A percentile compares a stretch with the other conserved stretches of the same genome.
phyloP scores from a whole-genome alignment of 257 asterid genomes.

The Catharanthus roseus region DNA sequence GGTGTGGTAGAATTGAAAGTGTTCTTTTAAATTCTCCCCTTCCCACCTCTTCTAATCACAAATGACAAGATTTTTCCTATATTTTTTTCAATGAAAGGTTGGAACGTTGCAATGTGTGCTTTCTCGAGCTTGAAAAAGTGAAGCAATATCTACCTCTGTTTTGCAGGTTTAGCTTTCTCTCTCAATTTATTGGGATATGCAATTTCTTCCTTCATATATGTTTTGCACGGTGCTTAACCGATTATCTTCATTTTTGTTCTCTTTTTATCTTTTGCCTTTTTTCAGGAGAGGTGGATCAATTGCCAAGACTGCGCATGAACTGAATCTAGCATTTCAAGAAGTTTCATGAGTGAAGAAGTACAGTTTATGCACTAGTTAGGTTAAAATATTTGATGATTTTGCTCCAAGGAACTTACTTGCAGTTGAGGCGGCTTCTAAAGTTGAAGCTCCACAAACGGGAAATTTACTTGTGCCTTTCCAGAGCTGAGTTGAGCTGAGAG shows the following conservation, averaged over 20 bases:
- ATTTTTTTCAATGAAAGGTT: slow-evolving; percentile 48
- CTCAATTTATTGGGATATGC: slow-evolving; percentile 10
- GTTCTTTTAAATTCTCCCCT: background rate
- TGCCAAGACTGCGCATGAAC: slow-evolving; percentile 85
- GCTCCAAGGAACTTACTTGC: background rate
- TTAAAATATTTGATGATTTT: slow-evolving; percentile 17
- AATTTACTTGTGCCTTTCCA: slow-evolving; percentile 2
- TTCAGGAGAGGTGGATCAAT: slow-evolving; percentile 86
- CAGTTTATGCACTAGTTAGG: slow-evolving; percentile 13
- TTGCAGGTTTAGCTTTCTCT: slow-evolving; percentile 55
- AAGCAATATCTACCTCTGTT: slow-evolving; percentile 61
- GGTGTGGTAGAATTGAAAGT: slow-evolving; percentile 31
- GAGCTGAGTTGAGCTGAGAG: too few relatives aligned
- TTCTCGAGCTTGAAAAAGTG: slow-evolving; percentile 86
- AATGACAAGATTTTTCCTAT: slow-evolving; percentile 13
- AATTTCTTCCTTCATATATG: slow-evolving; percentile 11
- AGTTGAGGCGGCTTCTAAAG: slow-evolving; percentile 1
- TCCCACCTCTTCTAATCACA: slow-evolving; percentile 13
- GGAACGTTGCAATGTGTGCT: slow-evolving; percentile 89
- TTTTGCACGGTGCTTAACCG: background rate
- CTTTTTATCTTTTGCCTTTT: slow-evolving; percentile 14
- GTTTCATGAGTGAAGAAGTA: slow-evolving; percentile 43
- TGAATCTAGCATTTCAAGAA: slow-evolving; percentile 77
- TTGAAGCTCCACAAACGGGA: slow-evolving; percentile 4
- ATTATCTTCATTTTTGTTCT: background rate